Evolutionary conservation across 2,329 filamentous ascomycete genomes (phyloP).

Genomic region (Lasiodiplodia hormozganensis): DNA sequence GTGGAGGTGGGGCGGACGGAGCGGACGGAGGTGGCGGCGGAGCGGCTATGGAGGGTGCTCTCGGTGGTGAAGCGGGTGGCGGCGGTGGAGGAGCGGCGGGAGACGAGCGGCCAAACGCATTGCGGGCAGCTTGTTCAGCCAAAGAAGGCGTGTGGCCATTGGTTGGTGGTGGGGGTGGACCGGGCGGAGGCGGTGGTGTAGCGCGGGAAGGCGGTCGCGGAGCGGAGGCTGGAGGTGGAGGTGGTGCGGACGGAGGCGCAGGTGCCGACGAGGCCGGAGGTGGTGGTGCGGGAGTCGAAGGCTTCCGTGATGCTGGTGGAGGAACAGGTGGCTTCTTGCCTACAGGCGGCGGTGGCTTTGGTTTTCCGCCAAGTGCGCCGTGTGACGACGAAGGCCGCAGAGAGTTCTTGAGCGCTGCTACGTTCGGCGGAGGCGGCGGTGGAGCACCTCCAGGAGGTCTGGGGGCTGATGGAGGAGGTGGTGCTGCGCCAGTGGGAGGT

Average conservation of each 20-base stretch:
- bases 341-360: conserved; percentile 76
- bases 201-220: conserved; percentile 55
- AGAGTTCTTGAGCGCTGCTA: conserved; percentile 56
- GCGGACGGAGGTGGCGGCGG: conserved; percentile 44
- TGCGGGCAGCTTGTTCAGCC: conserved; percentile 63
- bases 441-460: conserved; percentile 53
- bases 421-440: conserved; percentile 65
- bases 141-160: conserved; percentile 43
- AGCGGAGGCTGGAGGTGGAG: conserved; percentile 61
- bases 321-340: conserved; percentile 75
- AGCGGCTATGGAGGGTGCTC: conserved; percentile 43
- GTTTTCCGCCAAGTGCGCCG: conserved; percentile 56
- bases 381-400: conserved; percentile 62
- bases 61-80: conserved; percentile 40
- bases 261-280: conserved; percentile 51
- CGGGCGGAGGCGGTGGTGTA: conserved; percentile 44
- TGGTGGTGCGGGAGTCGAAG: conserved; percentile 57
- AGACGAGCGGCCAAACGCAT: conserved; percentile 58
- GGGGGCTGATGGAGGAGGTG: conserved; percentile 59
- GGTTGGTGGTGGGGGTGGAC: conserved; percentile 42
- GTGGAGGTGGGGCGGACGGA: conserved; percentile 38
- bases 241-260: conserved; percentile 58
- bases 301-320: conserved; percentile 63
- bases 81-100: conserved; percentile 51
- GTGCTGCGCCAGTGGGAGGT: conserved; percentile 55